Evolutionary conservation across 805 yeast species (phyloP), one percentile per base, ranked within the genome.

Genomic region (Wickerhamomyces hampshirensis): DNA sequence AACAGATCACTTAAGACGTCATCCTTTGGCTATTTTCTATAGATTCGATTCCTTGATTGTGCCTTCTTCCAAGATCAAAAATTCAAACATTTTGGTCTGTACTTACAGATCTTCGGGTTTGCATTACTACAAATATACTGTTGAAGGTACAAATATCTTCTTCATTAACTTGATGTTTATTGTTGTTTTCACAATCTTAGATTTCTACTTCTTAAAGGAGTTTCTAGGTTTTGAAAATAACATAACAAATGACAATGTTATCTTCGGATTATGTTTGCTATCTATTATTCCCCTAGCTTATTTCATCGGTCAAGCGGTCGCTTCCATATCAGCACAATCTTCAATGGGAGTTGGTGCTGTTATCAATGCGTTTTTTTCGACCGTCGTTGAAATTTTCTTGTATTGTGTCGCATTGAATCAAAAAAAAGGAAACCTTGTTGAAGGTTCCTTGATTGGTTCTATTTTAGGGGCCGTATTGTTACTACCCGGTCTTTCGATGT

Each of bases 341-440:
- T 89, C 97, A 0, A 93, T 93, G 98, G 97, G 98, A 19, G 79
- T 93, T 41, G 98, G 98, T 66, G 98, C 98, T 1, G 96, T 89
- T 0, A 88, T 93, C 50, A 93, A 93, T 59, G 98, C 98, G 1
- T 91, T 93, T 53, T 93, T 93, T 69, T 89, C 98, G 2, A 89
- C 98, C 0, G 73, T 93, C 33, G 98, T 93, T 6, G 98, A 93
- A 58, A 84, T 93, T 7, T 93, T 81, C 58, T 65, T 91, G 33
- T 93, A 93, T 58, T 82, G 95, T 60, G 95, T 91, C 15, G 98
- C 98, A 0, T 66, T 93, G 42, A 68, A 75, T 35, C 94, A 89
- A 55, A 73, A 79, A 3, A 91, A 93, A 56, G 95, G 95, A 2
- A 74, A 77, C 35, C 69, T 93, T 17, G 98, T 93, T 4, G 98